These are phyloP conservation scores for Xylariaceae sp. DNA, from an alignment of 2,329 filamentous ascomycete genomes.

Conservation along the genomic window DNA sequence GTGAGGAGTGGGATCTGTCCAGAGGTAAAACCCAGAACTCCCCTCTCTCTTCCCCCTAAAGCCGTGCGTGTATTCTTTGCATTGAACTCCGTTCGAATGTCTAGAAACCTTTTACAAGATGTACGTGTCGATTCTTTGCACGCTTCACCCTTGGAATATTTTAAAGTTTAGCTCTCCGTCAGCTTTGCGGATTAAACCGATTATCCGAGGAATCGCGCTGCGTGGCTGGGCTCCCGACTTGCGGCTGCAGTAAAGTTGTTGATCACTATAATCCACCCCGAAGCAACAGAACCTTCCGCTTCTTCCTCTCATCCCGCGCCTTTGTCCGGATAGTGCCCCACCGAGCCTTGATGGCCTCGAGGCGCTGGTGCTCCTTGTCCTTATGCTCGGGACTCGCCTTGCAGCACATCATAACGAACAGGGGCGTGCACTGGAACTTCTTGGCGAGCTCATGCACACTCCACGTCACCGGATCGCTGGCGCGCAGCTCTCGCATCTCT, in stretches of 20 bases:
- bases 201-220: not conserved
- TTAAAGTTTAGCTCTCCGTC: not conserved
- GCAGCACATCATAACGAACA: conserved; percentile 66
- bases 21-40: not conserved
- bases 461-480: conserved; percentile 61
- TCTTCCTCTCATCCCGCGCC: conserved; percentile 62
- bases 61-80: not conserved
- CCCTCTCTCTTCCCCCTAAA: not conserved
- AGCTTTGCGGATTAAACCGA: not conserved
- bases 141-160: not conserved
- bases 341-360: conserved; percentile 57
- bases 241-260: not conserved
- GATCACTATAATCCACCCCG: conserved; percentile 55
- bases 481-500: conserved; percentile 65
- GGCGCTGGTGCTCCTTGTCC: conserved; percentile 51
- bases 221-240: not conserved
- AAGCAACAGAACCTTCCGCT: conserved; percentile 60
- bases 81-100: not conserved
- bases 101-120: not conserved
- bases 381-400: conserved; percentile 57
- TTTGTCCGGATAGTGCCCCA: conserved; percentile 64
- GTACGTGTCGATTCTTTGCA: not conserved
- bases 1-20: not conserved
- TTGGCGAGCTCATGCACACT: conserved; percentile 59
- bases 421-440: conserved; percentile 61